Base-by-base conservation (phyloP, 805 yeast genomes). In the Tetrapisispora iriomotensis region DNA sequence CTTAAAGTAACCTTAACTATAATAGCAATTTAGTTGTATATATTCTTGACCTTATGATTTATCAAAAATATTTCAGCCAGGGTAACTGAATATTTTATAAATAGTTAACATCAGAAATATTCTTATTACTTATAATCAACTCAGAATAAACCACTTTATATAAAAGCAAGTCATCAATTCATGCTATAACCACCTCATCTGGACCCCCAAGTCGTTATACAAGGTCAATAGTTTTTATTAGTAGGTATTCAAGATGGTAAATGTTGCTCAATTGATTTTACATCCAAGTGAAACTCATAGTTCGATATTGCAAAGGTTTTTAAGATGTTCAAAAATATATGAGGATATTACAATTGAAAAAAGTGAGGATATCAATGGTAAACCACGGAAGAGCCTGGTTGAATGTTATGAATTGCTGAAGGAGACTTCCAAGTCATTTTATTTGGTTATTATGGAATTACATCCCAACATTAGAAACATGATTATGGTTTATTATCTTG, bases 371-470 rank as follows among this genome's bases (percentile, higher is more conserved):
- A 64, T 80, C 48, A 62, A 58, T 43, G 66, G 73, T 12, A 27
- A 27, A n/a, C 29, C 29, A 10, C 6, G 18, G 7, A n/a, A 6
- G 17, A n/a, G 9, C 17, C 15, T 27, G 9, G 17, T 27, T 10
- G 15, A 14, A 60, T 86, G 96, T 59, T 85, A 78, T 56, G 70
- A 74, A 43, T 66, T 86, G 43, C 67, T 92, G 43, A 63, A 66
- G 24, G 41, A 63, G 42, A 82, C 97, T 0, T 88, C 96, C 13
- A 74, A 98, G 46, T 86, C 96, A 3, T 92, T 92, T 59, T 87
- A 82, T n/a, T 85, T 94, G 0, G 98, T 92, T 18, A 90, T 90
- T 53, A 72, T 74, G 68, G 95, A 92, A 59, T 71, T 92, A 43
- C 81, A 86, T 57, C 96, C 96, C 0, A 95, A 87, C 53, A 67